These are phyloP conservation scores for Cryptosporidium baileyi DNA, from an alignment of 169 alveolate species.

Conservation along the genomic window DNA sequence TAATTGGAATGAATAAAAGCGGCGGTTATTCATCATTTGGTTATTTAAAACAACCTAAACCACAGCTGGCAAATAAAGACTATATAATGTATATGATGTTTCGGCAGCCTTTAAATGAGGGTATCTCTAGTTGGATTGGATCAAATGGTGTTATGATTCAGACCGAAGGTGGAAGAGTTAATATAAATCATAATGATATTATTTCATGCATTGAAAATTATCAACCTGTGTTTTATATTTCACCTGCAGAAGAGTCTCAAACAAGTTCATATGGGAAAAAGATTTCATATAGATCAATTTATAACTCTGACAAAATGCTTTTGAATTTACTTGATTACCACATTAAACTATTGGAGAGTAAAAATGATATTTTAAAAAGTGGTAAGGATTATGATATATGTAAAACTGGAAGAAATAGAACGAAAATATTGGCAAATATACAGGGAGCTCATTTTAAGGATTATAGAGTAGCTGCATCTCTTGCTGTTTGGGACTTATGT, in stretches of 20 bases:
- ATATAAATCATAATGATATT: not conserved
- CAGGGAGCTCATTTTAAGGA: slow-evolving; percentile 67
- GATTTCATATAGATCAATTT: slow-evolving; percentile 36
- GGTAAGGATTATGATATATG: not conserved
- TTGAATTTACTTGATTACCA: not conserved
- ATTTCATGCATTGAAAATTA: slow-evolving; percentile 3
- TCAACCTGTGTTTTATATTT: slow-evolving; percentile 24
- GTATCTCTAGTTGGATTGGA: slow-evolving; percentile 44
- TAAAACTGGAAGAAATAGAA: not conserved
- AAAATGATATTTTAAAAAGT: not conserved
- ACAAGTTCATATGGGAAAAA: slow-evolving; percentile 49
- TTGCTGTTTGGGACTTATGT: slow-evolving; percentile 60
- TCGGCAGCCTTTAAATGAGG: slow-evolving; percentile 20
- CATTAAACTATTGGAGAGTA: not conserved
- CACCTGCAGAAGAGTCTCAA: slow-evolving; percentile 60
- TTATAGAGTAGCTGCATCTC: slow-evolving; percentile 49
- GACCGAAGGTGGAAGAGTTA: slow-evolving; percentile 29
- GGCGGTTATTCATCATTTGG: not conserved
- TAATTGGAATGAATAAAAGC: not conserved
- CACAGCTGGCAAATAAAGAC: slow-evolving; percentile 45
- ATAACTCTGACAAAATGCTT: slow-evolving; percentile 21
- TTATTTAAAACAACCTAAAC: not conserved
- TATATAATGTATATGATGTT: slow-evolving; percentile 37
- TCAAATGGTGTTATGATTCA: slow-evolving; percentile 4
- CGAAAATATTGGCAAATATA: slow-evolving; percentile 21